Evolutionary conservation across 768 basidiomycete genomes (phyloP), one percentile per base, ranked within the genome.

Genomic region (Termitomyces bulborhizus): DNA sequence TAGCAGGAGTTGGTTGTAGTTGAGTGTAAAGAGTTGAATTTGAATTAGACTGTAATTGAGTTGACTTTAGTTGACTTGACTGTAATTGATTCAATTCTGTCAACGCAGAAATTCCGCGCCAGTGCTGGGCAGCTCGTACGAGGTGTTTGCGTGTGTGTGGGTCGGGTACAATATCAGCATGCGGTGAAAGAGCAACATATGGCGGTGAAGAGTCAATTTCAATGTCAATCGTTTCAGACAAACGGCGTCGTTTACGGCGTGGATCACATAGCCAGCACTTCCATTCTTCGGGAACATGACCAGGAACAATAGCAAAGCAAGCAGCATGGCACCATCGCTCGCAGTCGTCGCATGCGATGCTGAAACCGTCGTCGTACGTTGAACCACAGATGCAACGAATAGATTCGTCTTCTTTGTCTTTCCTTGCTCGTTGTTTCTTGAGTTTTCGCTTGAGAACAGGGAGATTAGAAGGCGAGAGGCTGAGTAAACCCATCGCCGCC

Each of bases 321-420:
- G 81, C 81, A 11, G 81, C 85, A 69, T 92, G 90, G 60, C 84
- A 85, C 89, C 90, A 92, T 29, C 84, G 78, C 24, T 76, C 77
- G 66, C 90, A 91, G 58, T 75, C 70, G 65, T 92, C 90, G 68
- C 90, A 91, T 31, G 85, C 86, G 58, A 90, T 87, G 24, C 83
- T 86, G 67, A 86, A 86, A 12, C 89, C 89, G 65, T 90, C 88
- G 66, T 89, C 89, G 62, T 82, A 76, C 32, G 75, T 69, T 47
- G 79, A 80, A 4, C 82, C 82, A 65, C 89, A 92, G 57, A 88
- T 85, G 63, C 89, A 91, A 44, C 71, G 69, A 54, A 84, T 85
- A 46, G 72, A 68, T 46, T 57, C 55, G 42, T 26, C 24, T 13
- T 16, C 48, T 1, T 15, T 16, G 16, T 39, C 48, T 15, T 15